Base-by-base conservation (phyloP, 1,284 basidiomycete genomes). In the Cryptococcus hybrid region DNA sequence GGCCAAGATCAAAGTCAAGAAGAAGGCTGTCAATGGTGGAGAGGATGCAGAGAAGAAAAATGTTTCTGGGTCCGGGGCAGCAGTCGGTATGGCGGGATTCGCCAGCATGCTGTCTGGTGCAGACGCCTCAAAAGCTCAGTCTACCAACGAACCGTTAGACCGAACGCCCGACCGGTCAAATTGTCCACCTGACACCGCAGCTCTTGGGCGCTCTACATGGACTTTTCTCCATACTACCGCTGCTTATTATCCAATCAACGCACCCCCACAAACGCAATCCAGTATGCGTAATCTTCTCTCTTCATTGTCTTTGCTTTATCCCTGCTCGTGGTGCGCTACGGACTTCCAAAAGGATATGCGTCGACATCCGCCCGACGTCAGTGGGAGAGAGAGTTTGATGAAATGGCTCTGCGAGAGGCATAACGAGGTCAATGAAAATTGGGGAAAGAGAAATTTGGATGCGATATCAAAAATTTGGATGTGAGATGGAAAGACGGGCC, bases 201-300 rank as follows among this genome's bases (percentile, higher is more conserved):
- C 85, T 56, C 86, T 97, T 44, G 93, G 93, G 5, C 85, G 86
- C 52, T 88, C 93, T 50, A 95, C 93, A 3, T 97, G 93, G 93
- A 89, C 92, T 15, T 96, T 97, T 83, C 82, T 97, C 40, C 93
- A 97, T 74, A 88, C 92, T 1, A 88, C 92, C 3, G 92, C 91
- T 0, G 90, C 93, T 13, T 94, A 96, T 77, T 96, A 93, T 77
- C 92, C 93, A n/a, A 83, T 87, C 34, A 76, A 80, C 34, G 89
- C 93, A 0, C 84, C 85, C 0, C 55, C 64, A n/a, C n/a, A 78
- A 5, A 89, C 93, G 64, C 86, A 89, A 60, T 82, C 83, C 24
- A 86, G 88, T 61, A 94, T 96, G 90, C 80, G 88, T 42, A 81
- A 82, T 61, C 83, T 97, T 15, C 79, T 97, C 9, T 82, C 83